Percentiles rank a stretch among this genome's conserved stretches.
Evolutionary conservation across 495 filamentous ascomycete genomes (phyloP).

Genomic region (Entonaema liquescens): DNA sequence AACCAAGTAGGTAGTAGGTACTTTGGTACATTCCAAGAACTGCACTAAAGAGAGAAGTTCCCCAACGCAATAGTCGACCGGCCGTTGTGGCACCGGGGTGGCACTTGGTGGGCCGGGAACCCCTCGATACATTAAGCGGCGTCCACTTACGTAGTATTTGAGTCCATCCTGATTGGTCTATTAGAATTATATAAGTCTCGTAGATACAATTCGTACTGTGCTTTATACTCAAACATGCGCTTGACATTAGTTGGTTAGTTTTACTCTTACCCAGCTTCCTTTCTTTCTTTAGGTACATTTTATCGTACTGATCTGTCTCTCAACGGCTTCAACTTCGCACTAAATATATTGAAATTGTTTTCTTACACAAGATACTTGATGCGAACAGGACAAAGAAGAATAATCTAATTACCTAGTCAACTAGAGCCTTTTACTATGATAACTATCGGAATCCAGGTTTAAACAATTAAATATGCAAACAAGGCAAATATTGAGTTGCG

Average conservation of each 20-base stretch:
- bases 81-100: constrained; percentile 28
- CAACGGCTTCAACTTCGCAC: background rate
- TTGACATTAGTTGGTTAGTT: constrained; percentile 1
- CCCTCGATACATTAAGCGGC: constrained; percentile 42
- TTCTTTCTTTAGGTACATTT: background rate
- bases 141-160: constrained; percentile 33
- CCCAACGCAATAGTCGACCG: constrained; percentile 33
- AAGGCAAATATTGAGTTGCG: background rate
- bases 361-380: no score
- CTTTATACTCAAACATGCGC: background rate
- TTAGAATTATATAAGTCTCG: constrained; percentile 11
- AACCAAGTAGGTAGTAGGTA: constrained; percentile 8
- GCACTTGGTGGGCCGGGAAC: constrained; percentile 37
- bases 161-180: constrained; percentile 15
- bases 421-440: no score
- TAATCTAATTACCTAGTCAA: no score
- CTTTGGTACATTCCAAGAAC: background rate
- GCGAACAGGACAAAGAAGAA: no score
- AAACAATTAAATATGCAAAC: background rate
- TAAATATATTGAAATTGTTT: no score
- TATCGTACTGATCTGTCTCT: background rate
- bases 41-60: constrained; percentile 17
- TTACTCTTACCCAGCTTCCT: constrained; percentile 2
- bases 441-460: no score
- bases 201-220: constrained; percentile 37